Evolutionary conservation across 805 yeast genomes (phyloP).

Genomic region (Candida succiphila): DNA sequence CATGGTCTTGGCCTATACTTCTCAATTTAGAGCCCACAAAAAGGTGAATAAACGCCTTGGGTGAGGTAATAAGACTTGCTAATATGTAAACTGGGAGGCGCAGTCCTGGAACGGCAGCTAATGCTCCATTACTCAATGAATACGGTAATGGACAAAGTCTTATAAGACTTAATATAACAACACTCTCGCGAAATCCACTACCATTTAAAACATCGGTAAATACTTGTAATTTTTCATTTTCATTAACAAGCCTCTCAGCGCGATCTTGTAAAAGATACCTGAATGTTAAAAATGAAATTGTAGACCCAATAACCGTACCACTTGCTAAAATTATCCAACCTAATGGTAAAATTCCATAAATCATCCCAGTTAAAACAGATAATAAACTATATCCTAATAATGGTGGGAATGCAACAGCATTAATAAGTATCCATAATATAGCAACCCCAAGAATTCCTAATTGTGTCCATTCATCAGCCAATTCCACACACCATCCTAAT

Average conservation of each 20-base stretch:
- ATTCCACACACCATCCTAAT: constrained; percentile 25
- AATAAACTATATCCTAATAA: constrained; percentile 71
- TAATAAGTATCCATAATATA: constrained; percentile 41
- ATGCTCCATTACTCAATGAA: constrained; percentile 84
- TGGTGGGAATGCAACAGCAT: constrained; percentile 83
- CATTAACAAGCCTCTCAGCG: constrained; percentile 50
- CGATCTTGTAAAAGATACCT: constrained; percentile 44
- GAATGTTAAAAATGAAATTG: constrained; percentile 62
- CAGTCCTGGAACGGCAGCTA: constrained; percentile 79
- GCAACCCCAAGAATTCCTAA: constrained; percentile 18
- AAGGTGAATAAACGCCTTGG: constrained; percentile 67
- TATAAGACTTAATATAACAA: constrained; percentile 58
- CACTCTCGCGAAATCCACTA: constrained; percentile 36
- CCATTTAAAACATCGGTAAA: constrained; percentile 67
- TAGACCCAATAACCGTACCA: constrained; percentile 66
- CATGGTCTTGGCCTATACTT: constrained; percentile 51
- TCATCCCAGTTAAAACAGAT: constrained; percentile 63
- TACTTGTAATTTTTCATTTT: constrained; percentile 61
- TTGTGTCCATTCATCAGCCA: constrained; percentile 34
- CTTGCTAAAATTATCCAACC: constrained; percentile 75
- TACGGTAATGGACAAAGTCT: constrained; percentile 90
- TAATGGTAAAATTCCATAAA: constrained; percentile 60
- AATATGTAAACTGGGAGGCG: constrained; percentile 48
- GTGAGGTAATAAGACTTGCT: constrained; percentile 71
- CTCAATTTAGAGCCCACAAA: constrained; percentile 73